phyloP scores from a whole-genome alignment of 768 basidiomycete genomes.

The Lactarius hengduanensis region DNA sequence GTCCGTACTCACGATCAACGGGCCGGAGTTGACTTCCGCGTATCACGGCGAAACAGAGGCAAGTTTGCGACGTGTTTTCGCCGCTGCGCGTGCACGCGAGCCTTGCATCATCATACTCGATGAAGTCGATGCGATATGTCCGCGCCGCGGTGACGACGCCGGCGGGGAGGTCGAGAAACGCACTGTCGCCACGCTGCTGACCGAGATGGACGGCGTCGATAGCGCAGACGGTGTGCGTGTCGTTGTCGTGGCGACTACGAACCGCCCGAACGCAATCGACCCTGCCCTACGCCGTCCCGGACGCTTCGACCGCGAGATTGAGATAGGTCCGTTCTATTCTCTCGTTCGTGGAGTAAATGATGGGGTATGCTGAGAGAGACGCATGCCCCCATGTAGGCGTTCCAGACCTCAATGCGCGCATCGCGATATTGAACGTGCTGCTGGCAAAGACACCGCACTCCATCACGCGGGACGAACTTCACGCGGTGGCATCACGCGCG shows the following conservation, averaged over 20 bases:
- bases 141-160: slow-evolving; percentile 82
- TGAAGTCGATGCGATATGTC: slow-evolving; percentile 94
- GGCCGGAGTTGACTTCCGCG: slow-evolving; percentile 91
- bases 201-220: slow-evolving; percentile 90
- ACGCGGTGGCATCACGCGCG: slow-evolving; percentile 67
- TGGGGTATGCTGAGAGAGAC: neutral
- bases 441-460: slow-evolving; percentile 77
- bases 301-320: slow-evolving; percentile 91
- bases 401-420: slow-evolving; percentile 82
- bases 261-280: slow-evolving; percentile 93
- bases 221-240: slow-evolving; percentile 56
- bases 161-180: slow-evolving; percentile 96
- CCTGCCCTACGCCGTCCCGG: slow-evolving; percentile 89
- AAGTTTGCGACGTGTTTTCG: slow-evolving; percentile 84
- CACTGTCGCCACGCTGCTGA: slow-evolving; percentile 92
- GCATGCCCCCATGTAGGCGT: slow-evolving; percentile 54
- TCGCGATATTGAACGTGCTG: slow-evolving; percentile 83
- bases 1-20: slow-evolving; percentile 90
- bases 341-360: slow-evolving; percentile 1
- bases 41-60: slow-evolving; percentile 98
- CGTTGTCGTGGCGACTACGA: slow-evolving; percentile 95
- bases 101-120: slow-evolving; percentile 95
- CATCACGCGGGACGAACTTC: slow-evolving; percentile 59
- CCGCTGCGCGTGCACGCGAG: slow-evolving; percentile 72
- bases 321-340: slow-evolving; percentile 63